A percentile compares a stretch with the other conserved stretches of the same genome.
phyloP scores from a whole-genome alignment of 495 filamentous ascomycete species.

The Aspergillus wentii region DNA sequence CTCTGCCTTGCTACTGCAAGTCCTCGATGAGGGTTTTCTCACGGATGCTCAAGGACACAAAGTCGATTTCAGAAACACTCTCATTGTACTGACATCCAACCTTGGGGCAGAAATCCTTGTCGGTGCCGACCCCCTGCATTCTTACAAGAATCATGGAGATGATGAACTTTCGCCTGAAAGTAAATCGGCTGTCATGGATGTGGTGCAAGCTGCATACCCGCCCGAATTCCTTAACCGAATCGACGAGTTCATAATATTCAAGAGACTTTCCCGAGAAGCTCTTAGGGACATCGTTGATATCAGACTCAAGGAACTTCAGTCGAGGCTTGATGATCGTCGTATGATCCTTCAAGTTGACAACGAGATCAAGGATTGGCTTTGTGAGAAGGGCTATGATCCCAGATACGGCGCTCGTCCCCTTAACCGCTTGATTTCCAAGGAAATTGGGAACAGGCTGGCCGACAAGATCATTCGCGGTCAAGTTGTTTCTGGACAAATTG shows the following conservation, averaged over 20 bases:
- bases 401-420: slow-evolving; percentile 90
- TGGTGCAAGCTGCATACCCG: slow-evolving; percentile 72
- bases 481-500: slow-evolving; percentile 68
- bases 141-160: slow-evolving; percentile 47
- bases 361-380: slow-evolving; percentile 77
- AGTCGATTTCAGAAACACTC: slow-evolving; percentile 91
- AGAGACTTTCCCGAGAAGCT: slow-evolving; percentile 69
- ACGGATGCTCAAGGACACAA: slow-evolving; percentile 95
- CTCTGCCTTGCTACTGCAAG: slow-evolving; percentile 87
- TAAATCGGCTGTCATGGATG: slow-evolving; percentile 78
- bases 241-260: slow-evolving; percentile 96
- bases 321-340: slow-evolving; percentile 77
- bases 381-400: slow-evolving; percentile 83
- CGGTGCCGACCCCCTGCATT: slow-evolving; percentile 34
- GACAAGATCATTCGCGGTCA: slow-evolving; percentile 88
- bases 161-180: slow-evolving; percentile 64
- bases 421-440: slow-evolving; percentile 82
- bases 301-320: slow-evolving; percentile 76
- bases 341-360: slow-evolving; percentile 69
- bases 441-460: slow-evolving; percentile 83
- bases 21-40: slow-evolving; percentile 93
- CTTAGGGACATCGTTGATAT: slow-evolving; percentile 93
- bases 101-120: slow-evolving; percentile 57
- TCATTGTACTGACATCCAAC: slow-evolving; percentile 95
- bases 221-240: slow-evolving; percentile 96